These are phyloP conservation scores for Sugiyamaella chiloensis DNA, from an alignment of 805 yeast species.

Conservation along the genomic window DNA sequence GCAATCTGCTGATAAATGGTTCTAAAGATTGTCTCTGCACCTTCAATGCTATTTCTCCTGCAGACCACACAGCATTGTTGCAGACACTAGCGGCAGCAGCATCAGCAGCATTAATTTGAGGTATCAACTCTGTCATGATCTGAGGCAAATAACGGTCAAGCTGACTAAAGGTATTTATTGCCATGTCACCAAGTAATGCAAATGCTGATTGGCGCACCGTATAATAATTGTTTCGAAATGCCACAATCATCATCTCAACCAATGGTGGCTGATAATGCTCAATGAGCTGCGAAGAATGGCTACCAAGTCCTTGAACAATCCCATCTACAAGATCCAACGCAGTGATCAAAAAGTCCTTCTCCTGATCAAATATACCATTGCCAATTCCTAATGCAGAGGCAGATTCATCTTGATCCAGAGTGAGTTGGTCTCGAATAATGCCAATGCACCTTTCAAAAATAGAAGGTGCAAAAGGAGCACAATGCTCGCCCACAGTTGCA, in stretches of 20 bases:
- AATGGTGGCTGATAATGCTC: conserved; percentile 38
- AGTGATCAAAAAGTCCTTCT: conserved; percentile 85
- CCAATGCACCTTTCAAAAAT: conserved; percentile 76
- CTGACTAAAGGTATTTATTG: conserved; percentile 53
- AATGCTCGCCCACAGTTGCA: conserved; percentile 75
- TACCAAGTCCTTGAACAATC: conserved; percentile 80
- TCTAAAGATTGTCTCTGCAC: conserved; percentile 39
- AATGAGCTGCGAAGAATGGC: conserved; percentile 56
- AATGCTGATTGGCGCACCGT: conserved; percentile 94
- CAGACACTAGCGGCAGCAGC: conserved; percentile 32
- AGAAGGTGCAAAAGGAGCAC: conserved; percentile 85
- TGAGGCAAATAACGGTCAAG: conserved; percentile 32
- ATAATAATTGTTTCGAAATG: conserved; percentile 69
- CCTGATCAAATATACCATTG: conserved; percentile 53
- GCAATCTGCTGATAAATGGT: conserved; percentile 53
- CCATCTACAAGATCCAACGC: conserved; percentile 91
- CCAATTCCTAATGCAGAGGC: conserved; percentile 45
- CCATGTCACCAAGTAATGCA: conserved; percentile 88
- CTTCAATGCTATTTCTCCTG: conserved; percentile 80
- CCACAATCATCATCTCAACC: conserved; percentile 59
- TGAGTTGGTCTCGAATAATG: conserved; percentile 63
- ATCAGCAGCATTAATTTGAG: conserved; percentile 54
- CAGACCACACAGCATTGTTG: conserved; percentile 90
- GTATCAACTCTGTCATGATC: conserved; percentile 46
- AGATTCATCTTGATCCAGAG: conserved; percentile 57